These are phyloP conservation scores for Talaromyces borbonicus DNA, from an alignment of 495 filamentous ascomycete species.

Conservation along the genomic window DNA sequence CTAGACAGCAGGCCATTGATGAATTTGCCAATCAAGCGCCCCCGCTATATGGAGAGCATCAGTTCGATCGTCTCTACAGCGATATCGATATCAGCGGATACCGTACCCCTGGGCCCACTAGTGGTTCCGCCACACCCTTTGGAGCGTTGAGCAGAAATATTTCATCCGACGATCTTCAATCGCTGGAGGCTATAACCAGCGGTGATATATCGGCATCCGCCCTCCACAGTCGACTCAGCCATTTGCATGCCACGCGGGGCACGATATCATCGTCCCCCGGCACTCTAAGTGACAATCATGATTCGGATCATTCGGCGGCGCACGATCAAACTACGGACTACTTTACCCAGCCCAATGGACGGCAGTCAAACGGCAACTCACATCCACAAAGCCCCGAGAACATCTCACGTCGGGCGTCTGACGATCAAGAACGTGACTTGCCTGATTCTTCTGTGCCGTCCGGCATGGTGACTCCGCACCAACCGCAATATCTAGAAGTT, in stretches of 20 bases:
- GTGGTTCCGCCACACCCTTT: conserved; percentile 67
- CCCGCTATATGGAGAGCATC: conserved; percentile 79
- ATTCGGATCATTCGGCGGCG: neutral
- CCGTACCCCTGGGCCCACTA: conserved; percentile 61
- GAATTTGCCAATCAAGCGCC: conserved; percentile 54
- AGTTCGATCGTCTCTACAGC: conserved; percentile 79
- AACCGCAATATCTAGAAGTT: conserved; percentile 53
- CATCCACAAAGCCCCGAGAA: conserved; percentile 25
- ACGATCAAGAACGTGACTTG: conserved; percentile 41
- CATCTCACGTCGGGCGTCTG: conserved; percentile 51
- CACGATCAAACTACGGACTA: conserved; percentile 10
- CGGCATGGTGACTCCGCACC: conserved; percentile 48
- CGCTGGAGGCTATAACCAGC: conserved; percentile 47
- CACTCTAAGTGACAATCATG: conserved; percentile 7
- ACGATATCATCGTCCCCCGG: conserved; percentile 12
- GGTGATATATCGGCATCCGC: conserved; percentile 42
- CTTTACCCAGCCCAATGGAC: conserved; percentile 13
- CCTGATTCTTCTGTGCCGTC: conserved; percentile 25
- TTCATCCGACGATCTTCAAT: conserved; percentile 69
- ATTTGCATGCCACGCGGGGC: conserved; percentile 33
- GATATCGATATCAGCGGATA: conserved; percentile 68
- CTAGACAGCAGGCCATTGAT: conserved; percentile 23
- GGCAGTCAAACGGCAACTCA: conserved; percentile 13
- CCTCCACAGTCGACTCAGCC: conserved; percentile 53
- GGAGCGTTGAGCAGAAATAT: conserved; percentile 62